Percentiles rank a stretch among this genome's conserved stretches.
These are phyloP conservation scores for Dendrobium nobile DNA, from an alignment of 106 monocot species.

Conservation along the genomic window DNA sequence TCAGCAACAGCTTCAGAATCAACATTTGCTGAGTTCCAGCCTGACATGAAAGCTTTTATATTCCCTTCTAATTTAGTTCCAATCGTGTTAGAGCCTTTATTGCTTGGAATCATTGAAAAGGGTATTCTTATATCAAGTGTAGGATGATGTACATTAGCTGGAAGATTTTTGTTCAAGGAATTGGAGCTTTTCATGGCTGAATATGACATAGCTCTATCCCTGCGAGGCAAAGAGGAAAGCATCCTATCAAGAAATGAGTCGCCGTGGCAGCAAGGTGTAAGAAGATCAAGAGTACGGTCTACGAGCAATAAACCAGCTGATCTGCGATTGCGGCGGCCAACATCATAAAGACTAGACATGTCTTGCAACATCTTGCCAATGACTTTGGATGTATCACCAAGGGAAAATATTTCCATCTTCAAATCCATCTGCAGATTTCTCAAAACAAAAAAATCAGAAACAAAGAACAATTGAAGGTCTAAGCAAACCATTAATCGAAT, in stretches of 20 bases:
- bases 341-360: conserved; percentile 99
- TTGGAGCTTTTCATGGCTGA: conserved; percentile 28
- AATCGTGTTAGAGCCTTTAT: conserved; percentile 21
- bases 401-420: conserved; percentile 94
- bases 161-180: conserved; percentile 18
- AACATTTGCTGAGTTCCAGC: conserved; percentile 53
- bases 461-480: neutral
- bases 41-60: conserved; percentile 59
- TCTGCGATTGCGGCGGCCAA: conserved; percentile 77
- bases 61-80: conserved; percentile 33
- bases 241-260: conserved; percentile 88
- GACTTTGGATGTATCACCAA: conserved; percentile 77
- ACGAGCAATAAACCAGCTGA: conserved; percentile 84
- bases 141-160: conserved; percentile 20
- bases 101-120: conserved; percentile 32
- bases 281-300: conserved; percentile 93
- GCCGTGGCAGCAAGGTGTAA: conserved; percentile 88
- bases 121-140: conserved; percentile 69
- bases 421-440: conserved; percentile 73
- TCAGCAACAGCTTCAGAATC: conserved; percentile 16
- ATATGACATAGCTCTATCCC: conserved; percentile 31
- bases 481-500: neutral
- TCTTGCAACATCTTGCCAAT: conserved; percentile 91
- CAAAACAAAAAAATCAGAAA: conserved; percentile 1
- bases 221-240: conserved; percentile 68